phyloP scores from a whole-genome alignment of 805 yeast genomes.

The Jamesozyma piceae region DNA sequence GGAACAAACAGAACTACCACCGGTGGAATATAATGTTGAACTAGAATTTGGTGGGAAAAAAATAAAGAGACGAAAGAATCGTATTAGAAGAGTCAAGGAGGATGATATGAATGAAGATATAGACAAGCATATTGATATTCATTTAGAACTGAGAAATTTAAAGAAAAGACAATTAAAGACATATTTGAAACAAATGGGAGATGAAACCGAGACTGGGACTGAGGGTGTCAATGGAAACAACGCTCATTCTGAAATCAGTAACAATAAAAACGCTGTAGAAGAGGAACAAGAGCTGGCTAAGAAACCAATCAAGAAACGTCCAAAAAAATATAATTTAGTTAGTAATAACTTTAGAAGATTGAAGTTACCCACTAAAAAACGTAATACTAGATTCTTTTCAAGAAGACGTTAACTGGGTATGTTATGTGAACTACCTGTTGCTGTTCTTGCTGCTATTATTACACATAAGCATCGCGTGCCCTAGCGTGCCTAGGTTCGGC shows the following conservation, averaged over 20 bases:
- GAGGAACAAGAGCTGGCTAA: slow-evolving; percentile 4
- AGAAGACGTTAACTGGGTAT: slow-evolving; percentile 16
- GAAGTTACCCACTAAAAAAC: slow-evolving; percentile 41
- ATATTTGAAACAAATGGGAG: slow-evolving; percentile 3
- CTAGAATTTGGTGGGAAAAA: background rate
- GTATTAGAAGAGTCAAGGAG: slow-evolving; percentile 7
- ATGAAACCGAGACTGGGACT: background rate
- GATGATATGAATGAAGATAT: background rate
- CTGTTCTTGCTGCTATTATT: no score
- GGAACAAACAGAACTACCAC: background rate
- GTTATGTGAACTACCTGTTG: no score
- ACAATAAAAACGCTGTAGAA: background rate
- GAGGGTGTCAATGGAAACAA: background rate
- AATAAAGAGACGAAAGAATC: slow-evolving; percentile 9
- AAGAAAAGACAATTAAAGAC: slow-evolving; percentile 18
- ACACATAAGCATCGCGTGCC: no score
- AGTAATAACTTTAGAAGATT: slow-evolving; percentile 45
- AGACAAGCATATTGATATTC: slow-evolving; percentile 12
- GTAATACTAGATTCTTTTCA: slow-evolving; percentile 16
- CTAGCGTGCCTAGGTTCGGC: no score
- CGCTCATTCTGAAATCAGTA: slow-evolving; percentile 1
- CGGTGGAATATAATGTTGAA: background rate
- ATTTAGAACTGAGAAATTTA: slow-evolving; percentile 18
- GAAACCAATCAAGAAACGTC: slow-evolving; percentile 10
- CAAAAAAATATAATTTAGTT: slow-evolving; percentile 27